Evolutionary conservation across 2,329 filamentous ascomycete genomes (phyloP), one percentile per base, ranked within the genome.

Genomic region (Alternaria brassicicola): DNA sequence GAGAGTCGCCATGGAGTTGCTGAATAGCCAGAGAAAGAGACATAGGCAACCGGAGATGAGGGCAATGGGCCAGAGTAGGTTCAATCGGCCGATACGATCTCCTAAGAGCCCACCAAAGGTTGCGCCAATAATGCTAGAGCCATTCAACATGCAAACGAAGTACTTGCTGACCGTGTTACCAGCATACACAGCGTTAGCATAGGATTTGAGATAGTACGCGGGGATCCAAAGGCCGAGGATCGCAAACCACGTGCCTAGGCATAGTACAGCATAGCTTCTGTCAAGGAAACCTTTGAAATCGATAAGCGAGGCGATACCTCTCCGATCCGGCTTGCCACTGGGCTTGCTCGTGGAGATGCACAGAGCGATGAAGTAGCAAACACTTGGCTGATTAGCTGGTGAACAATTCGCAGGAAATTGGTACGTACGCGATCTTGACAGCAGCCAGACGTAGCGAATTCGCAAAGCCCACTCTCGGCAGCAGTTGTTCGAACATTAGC

Each of bases 391-490:
- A 25, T 56, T 42, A 56, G 47, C 13, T 6, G 17, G 10, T 10
- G 2, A 3, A 30, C 15, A 3, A 8, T n/a, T 5, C 3, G n/a
- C 9, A 5, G 23, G 2, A 5, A 4, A 30, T 3, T 12, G 1
- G 4, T 9, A 63, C 69, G 47, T 58, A 73, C 72, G 53, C 60
- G 15, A 71, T 62, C 50, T 74, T 83, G 61, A 91, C 86, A 0
- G 83, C 88, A 1, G 89, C 79, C 15, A 87, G 81, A 4, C 89
- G 80, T 23, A 88, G 83, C 1, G 85, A 81, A 84, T 86, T 89
- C 0, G 80, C 75, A 63, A 89, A 89, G 0, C 87, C 86, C 9
- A 89, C 76, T 12, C 72, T 69, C 0, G 83, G 82, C 7, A 85
- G 76, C 19, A 89, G 74, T 53, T 84, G 80, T 55, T 85, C 79